Base-by-base conservation (phyloP, 2,329 filamentous ascomycete genomes). In the Trichoderma cornu-damae region DNA sequence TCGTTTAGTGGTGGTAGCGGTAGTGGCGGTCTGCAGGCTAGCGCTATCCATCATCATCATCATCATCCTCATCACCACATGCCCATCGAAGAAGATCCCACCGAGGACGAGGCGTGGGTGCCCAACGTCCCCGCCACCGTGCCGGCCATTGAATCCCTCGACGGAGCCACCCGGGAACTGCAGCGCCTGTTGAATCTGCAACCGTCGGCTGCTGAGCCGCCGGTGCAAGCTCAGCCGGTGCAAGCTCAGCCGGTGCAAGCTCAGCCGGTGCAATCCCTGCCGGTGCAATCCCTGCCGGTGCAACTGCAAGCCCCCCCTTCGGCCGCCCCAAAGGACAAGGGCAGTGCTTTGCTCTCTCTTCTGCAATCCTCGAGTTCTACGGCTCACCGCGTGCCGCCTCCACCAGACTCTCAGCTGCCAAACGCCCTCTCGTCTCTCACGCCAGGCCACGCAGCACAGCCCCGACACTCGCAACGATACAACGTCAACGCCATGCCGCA, bases 31-130 rank as follows among this genome's bases (percentile, higher is more conserved):
- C 70, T 72, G 12, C 74, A 79, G 30, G 65, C 75, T 4, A 68
- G 75, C 16, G 68, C 74, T 14, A n/a, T 52, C 26, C 74, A 76
- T 18, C 71, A 78, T n/a, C 72, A n/a, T n/a, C n/a, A n/a, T n/a
- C n/a, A n/a, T n/a, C n/a, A n/a, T n/a, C n/a, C n/a, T n/a, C n/a
- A n/a, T n/a, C n/a, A 77, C 11, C 73, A 77, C 12, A 50, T 63
- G 18, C 61, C 65, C 3, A 70, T 76, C 22, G 81, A 86, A 42
- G 83, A 87, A 60, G 75, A 77, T 35, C 70, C 80, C 51, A 83
- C 83, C 6, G 83, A 88, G 67, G 86, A 89, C 55, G 85, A 88
- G 51, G 67, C 73, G n/a, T 73, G 75, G 62, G 67, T 70, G 43
- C 70, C 78, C 61, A 46, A 44, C 16, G 70, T 75, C 28, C 63